A percentile compares a stretch with the other conserved stretches of the same genome.
These are phyloP conservation scores for Spathaspora passalidarum DNA, from an alignment of 805 yeast species.

Conservation along the genomic window DNA sequence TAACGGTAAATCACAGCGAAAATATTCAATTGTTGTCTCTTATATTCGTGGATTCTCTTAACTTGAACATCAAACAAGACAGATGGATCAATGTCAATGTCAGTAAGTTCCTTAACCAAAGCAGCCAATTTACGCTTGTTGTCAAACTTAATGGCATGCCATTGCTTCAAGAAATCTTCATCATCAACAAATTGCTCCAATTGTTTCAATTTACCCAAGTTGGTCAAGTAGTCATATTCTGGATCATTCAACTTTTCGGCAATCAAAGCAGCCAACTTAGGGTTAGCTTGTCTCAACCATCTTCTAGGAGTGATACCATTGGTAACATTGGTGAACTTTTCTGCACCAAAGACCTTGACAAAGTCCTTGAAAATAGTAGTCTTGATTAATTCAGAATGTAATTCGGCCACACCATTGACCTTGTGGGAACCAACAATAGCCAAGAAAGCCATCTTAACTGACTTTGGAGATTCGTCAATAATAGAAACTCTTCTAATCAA, in stretches of 20 bases:
- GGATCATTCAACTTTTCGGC: conserved; percentile 65
- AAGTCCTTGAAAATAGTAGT: conserved; percentile 90
- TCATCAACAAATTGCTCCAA: conserved; percentile 69
- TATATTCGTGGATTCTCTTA: conserved; percentile 92
- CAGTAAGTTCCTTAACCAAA: conserved; percentile 62
- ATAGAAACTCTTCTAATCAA: conserved; percentile 71
- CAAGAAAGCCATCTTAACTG: conserved; percentile 86
- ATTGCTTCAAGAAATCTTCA: conserved; percentile 57
- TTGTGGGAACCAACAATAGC: conserved; percentile 91
- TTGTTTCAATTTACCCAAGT: conserved; percentile 63
- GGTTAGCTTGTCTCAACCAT: conserved; percentile 94
- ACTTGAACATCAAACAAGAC: conserved; percentile 90
- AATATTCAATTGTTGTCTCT: conserved; percentile 90
- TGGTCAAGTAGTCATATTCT: conserved; percentile 61
- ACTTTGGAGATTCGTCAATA: conserved; percentile 75
- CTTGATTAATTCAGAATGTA: conserved; percentile 86
- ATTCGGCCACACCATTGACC: conserved; percentile 94
- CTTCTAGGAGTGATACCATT: conserved; percentile 96
- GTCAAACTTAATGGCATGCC: conserved; percentile 68
- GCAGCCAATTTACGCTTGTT: conserved; percentile 69
- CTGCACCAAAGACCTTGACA: conserved; percentile 75
- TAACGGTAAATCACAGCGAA: conserved; percentile 87
- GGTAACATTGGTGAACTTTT: conserved; percentile 87
- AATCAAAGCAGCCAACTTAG: conserved; percentile 71
- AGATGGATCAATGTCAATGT: conserved; percentile 64